Evolutionary conservation across 2,329 filamentous ascomycete species (phyloP), one percentile per base, ranked within the genome.

Genomic region (Epichloe gansuensis): DNA sequence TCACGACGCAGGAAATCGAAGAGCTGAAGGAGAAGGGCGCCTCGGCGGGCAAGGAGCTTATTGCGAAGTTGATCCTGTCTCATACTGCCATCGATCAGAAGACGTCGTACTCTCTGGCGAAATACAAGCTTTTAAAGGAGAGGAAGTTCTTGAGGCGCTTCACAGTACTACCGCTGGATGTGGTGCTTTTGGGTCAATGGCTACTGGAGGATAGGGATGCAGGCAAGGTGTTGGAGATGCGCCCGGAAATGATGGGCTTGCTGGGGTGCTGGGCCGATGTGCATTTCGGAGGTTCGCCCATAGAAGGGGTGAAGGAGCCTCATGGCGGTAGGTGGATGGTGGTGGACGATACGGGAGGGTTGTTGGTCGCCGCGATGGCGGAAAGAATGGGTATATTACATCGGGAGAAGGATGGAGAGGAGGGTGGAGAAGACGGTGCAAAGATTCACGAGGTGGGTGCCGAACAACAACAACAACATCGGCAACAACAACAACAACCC

Each of bases 121-220:
- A 98, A 68, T 98, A 98, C 69, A 95, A 93, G 62, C 73, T 97
- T 17, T 76, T 95, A 45, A 98, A 98, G 72, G 85, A 87, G 57
- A 90, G 84, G 65, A 98, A 98, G 69, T 97, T 95, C 65, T 78
- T 97, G 57, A 84, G 86, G 61, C 77, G 89, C 12, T 97, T 98
- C 63, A 88, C 86, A 0, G 80, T 93, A 1, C 67, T 95, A 49
- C 91, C 91, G 0, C 71, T 97, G 59, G 89, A 96, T 62, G 81
- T 94, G 13, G 76, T 82, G 0, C 76, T 81, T 57, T 72, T 97
- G 55, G 81, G 82, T 21, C 80, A 89, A 58, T 94, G 85, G 73
- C 75, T 91, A 61, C 70, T 95, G 48, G 75, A 84, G 52, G 87
- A 94, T 60, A 87, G 85, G 61, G 90, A 97, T 59, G 76, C 87